Base-by-base conservation (phyloP, 805 yeast species). In the Barnettozyma wickerhamii region DNA sequence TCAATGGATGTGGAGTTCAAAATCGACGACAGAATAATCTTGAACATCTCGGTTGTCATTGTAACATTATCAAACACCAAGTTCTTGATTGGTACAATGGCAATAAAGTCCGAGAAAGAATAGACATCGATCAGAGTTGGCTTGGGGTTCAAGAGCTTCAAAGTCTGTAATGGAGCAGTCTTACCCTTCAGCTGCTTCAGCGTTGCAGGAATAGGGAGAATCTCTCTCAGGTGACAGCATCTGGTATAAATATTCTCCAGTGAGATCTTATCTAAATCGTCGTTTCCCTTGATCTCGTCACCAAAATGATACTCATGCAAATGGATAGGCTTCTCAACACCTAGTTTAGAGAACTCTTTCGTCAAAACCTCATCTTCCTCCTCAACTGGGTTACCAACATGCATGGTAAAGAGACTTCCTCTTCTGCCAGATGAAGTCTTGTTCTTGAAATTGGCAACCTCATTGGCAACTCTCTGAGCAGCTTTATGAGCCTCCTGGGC, bases 191-290 rank as follows among this genome's bases (percentile, higher is more conserved):
- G 74, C 57, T 87, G 95, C 54, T 84, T 83, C 51, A 86, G 57
- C 6, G 90, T 87, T 1, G 95, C 95, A 1, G 95, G 93, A 40
- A 90, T 88, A 1, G 98, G 97, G 44, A 90, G 62, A 38, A 90
- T 90, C 56, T 90, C 97, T 41, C 97, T 70, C 46, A 90, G 64
- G 60, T 90, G 97, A 59, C 97, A 90, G 60, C 97, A 91, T 49
- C 97, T 69, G 1, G 96, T 87, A 62, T 90, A 90, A 55, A 91
- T 70, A 34, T 79, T 73, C 52, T 87, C 96, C 39, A 70, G 46
- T 29, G 69, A 66, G 40, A 49, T 40, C 7, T 56, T 58, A 17
- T 56, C 30, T n/a, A 46, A 49, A 20, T 55, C 37, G n/a, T 41
- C 42, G 13, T 51, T 41, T 20, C 43, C 39, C 13, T 49, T 44